These are phyloP conservation scores for Sclerotinia minor DNA, from an alignment of 2,329 filamentous ascomycete genomes.

Conservation along the genomic window DNA sequence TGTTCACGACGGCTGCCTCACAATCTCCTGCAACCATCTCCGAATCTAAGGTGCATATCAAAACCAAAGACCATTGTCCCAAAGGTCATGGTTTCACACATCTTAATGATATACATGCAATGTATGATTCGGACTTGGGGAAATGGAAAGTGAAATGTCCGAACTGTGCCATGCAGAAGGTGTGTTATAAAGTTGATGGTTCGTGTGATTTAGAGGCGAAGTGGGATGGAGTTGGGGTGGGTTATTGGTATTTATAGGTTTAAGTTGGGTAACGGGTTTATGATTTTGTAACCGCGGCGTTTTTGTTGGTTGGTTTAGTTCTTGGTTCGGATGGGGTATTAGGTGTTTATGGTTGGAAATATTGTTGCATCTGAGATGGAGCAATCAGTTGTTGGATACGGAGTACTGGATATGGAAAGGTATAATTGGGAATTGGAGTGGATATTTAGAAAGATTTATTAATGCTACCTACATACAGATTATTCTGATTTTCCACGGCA, in stretches of 20 bases:
- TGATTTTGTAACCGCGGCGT: too few species aligned
- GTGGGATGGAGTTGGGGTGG: not conserved
- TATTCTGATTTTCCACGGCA: too few species aligned
- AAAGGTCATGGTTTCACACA: constrained; percentile 4
- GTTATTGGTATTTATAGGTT: constrained; percentile 11
- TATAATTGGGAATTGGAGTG: too few species aligned
- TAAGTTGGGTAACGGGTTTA: not conserved
- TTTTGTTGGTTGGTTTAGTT: too few species aligned
- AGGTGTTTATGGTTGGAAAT: too few species aligned
- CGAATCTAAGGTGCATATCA: not conserved
- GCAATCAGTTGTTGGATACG: too few species aligned
- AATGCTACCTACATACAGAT: too few species aligned
- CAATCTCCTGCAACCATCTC: not conserved
- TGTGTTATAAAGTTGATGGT: not conserved
- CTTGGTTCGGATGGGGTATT: too few species aligned
- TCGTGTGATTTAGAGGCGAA: not conserved
- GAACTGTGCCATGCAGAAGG: constrained; percentile 13
- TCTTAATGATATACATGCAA: not conserved
- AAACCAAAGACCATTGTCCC: not conserved
- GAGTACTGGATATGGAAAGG: too few species aligned
- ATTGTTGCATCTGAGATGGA: too few species aligned
- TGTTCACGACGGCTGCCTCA: not conserved
- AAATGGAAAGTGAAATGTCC: constrained; percentile 5
- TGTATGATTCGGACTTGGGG: not conserved
- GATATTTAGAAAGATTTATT: too few species aligned